Conservation (phyloP, 257 asterid species). For the Ligustrum vulgare region DNA sequence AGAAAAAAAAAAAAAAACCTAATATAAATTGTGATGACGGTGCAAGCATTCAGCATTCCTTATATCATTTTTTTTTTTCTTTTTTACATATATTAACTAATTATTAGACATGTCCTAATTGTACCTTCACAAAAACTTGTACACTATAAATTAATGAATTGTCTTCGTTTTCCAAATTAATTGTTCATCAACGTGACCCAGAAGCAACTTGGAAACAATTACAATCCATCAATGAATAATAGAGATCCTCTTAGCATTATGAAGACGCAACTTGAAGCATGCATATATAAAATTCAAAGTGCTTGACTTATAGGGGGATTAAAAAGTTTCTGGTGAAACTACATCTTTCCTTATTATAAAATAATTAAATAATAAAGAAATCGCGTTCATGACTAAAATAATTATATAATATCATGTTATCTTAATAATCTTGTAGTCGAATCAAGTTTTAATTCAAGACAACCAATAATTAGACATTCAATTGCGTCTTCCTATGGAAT, state of each 20-base stretch:
- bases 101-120: no score
- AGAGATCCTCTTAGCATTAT: background rate
- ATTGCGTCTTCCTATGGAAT: background rate
- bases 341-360: background rate
- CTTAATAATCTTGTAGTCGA: background rate
- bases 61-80: no score
- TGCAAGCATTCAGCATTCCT: no score
- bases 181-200: background rate
- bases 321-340: background rate
- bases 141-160: no score
- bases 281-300: slow-evolving; percentile 1
- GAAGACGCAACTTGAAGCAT: slow-evolving; percentile 1
- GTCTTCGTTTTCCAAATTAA: background rate
- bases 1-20: no score
- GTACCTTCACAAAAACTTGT: no score
- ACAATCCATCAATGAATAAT: background rate
- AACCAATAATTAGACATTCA: background rate
- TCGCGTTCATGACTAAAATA: background rate
- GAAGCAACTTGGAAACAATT: background rate
- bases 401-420: background rate
- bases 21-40: no score
- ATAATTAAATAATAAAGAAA: no score
- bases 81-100: no score
- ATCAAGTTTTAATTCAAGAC: background rate
- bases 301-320: background rate